Base-by-base conservation (phyloP, 2,329 filamentous ascomycete genomes). In the Colletotrichum sp. region DNA sequence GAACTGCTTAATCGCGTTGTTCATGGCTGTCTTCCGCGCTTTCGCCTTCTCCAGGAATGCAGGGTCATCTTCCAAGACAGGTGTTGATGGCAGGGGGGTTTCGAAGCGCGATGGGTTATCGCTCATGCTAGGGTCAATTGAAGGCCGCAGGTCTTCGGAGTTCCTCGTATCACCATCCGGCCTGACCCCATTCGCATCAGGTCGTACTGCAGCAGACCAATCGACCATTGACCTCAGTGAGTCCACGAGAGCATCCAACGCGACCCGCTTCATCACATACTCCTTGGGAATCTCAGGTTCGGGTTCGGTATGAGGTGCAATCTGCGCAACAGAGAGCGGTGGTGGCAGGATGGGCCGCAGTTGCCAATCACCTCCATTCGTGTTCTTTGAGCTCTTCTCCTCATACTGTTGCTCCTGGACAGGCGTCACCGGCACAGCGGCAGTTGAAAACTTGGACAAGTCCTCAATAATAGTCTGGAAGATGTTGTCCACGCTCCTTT, bases 391-490 rank as follows among this genome's bases (percentile, higher is more conserved):
- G 75, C 93, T 92, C 78, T 93, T 92, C 66, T 99, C 96, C 82
- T 96, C 94, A 79, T 96, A 99, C 44, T 93, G 92, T 81, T 98
- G 95, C 83, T 98, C 95, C 79, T 98, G 95, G 36, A 92, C 85
- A 2, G 94, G 88, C 3, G 93, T 95, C 52, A 98, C 92, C 12
- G 92, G 84, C 6, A 98, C 93, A 1, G 96, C 93, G 12, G 93
- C 90, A 69, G 94, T 97, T 3, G 96, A 95, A 80, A 98, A 94
- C 80, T 94, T 94, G 36, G 96, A 97, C 21, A 99, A 88, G 84
- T 99, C 96, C 83, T 99, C 98, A 66, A 99, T 96, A 70, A 99
- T 93, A 24, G 91, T 94, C 85, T 99, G 97, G 84, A 98, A 99
- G 85, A 99, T 97, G 84, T 99, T 99, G 85, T 99, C 96, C 76